phyloP scores from a whole-genome alignment of 805 yeast genomes.

The Clavispora vitiphila region DNA sequence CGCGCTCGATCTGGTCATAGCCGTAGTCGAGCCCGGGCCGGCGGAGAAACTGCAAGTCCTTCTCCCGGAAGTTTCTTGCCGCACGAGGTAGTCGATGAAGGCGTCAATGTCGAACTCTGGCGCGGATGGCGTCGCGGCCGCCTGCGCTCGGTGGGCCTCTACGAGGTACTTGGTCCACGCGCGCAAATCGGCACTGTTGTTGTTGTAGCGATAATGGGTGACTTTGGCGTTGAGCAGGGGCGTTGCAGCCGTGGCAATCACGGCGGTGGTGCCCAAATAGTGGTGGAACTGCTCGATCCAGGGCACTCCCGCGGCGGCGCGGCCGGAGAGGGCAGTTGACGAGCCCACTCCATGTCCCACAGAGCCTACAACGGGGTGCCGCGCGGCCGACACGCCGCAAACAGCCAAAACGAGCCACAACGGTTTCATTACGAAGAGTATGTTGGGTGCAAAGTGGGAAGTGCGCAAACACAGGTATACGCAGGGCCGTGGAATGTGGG shows the following conservation, averaged over 20 bases:
- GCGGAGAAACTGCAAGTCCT: slow-evolving; percentile 25
- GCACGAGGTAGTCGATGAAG: slow-evolving; percentile 27
- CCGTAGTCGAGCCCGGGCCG: slow-evolving; percentile 30
- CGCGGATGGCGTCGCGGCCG: slow-evolving; percentile 1
- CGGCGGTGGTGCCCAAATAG: neutral
- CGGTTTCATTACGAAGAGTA: too few relatives aligned
- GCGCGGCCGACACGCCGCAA: too few relatives aligned
- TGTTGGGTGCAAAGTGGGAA: neutral
- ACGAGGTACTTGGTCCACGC: slow-evolving; percentile 23
- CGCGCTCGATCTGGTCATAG: slow-evolving; percentile 33
- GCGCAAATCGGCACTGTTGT: slow-evolving; percentile 19
- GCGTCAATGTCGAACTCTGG: slow-evolving; percentile 22
- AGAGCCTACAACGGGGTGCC: too few relatives aligned
- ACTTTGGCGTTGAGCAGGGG: slow-evolving; percentile 20
- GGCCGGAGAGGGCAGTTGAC: too few relatives aligned
- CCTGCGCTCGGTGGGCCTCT: slow-evolving; percentile 6
- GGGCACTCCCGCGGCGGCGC: too few relatives aligned
- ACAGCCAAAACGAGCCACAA: too few relatives aligned
- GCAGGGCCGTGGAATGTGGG: too few relatives aligned
- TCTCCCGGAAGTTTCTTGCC: slow-evolving; percentile 21
- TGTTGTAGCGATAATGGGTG: slow-evolving; percentile 23
- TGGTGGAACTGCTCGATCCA: neutral
- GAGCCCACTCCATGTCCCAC: too few relatives aligned
- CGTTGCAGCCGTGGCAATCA: neutral
- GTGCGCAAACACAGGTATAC: neutral